phyloP scores from a whole-genome alignment of 495 filamentous ascomycete species.

The Podospora pseudopauciseta region DNA sequence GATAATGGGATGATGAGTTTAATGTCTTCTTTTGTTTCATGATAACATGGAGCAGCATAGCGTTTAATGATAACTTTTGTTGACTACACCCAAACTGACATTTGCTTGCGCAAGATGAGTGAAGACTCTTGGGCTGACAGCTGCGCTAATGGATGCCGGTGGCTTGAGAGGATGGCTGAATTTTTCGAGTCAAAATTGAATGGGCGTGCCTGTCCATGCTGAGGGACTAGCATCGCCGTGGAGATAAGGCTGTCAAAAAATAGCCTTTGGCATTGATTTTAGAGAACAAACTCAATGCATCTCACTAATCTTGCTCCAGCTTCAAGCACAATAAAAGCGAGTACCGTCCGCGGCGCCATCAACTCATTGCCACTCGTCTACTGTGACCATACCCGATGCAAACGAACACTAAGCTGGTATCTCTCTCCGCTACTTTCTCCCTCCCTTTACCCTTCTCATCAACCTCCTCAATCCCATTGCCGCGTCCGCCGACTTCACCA shows the following conservation, averaged over 20 bases:
- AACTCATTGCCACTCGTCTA: background rate
- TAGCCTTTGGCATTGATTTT: background rate
- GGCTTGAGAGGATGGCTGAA: background rate
- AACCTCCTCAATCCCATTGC: too few relatives aligned
- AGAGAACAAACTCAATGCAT: background rate
- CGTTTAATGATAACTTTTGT: background rate
- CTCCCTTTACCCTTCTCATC: too few relatives aligned
- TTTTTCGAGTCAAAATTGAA: background rate
- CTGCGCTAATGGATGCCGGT: background rate
- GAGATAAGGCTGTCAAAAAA: background rate
- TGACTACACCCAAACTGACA: background rate
- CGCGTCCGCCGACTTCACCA: too few relatives aligned
- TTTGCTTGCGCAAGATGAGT: background rate
- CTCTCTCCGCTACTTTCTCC: too few relatives aligned
- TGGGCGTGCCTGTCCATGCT: background rate
- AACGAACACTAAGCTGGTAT: too few relatives aligned
- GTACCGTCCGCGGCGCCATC: background rate
- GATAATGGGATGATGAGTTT: background rate
- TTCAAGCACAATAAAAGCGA: too few relatives aligned
- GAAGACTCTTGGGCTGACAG: background rate
- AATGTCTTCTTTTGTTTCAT: background rate
- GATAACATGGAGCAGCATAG: background rate
- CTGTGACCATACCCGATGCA: too few relatives aligned
- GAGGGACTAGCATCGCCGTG: background rate
- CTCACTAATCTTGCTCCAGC: background rate